Percentiles rank a stretch among this genome's conserved stretches.
phyloP scores from a whole-genome alignment of 257 asterid genomes.

The Vinca minor region DNA sequence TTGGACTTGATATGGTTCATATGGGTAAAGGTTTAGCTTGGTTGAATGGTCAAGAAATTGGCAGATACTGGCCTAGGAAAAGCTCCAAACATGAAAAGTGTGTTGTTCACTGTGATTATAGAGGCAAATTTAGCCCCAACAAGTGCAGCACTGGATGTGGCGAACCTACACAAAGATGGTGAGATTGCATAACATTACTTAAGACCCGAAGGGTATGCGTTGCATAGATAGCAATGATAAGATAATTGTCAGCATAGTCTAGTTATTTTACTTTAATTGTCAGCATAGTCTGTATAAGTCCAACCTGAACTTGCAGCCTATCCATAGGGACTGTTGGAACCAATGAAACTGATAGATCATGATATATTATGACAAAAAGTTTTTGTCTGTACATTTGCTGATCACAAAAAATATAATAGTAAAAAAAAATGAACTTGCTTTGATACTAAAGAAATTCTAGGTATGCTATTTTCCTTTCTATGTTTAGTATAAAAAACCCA shows the following conservation, averaged over 20 bases:
- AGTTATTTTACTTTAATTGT: not conserved
- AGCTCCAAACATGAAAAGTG: slow-evolving; percentile 60
- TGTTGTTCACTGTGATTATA: slow-evolving; percentile 58
- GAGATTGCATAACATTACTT: slow-evolving; percentile 14
- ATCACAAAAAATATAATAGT: not conserved
- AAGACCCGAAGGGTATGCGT: not conserved
- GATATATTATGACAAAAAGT: not conserved
- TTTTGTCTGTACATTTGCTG: not conserved
- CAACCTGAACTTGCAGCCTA: not conserved
- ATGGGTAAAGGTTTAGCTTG: slow-evolving; percentile 96
- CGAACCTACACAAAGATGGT: slow-evolving; percentile 92
- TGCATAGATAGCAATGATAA: not conserved
- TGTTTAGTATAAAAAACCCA: not conserved
- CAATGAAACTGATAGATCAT: not conserved
- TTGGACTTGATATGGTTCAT: slow-evolving; percentile 79
- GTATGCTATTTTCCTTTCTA: not conserved
- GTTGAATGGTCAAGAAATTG: slow-evolving; percentile 88
- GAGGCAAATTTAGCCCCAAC: slow-evolving; percentile 77
- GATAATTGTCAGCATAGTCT: not conserved
- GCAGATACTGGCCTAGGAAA: slow-evolving; percentile 81
- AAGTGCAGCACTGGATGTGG: slow-evolving; percentile 84
- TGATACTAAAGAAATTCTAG: not conserved
- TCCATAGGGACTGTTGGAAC: too few relatives aligned
- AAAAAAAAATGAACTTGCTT: not conserved
- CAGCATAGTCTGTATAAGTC: not conserved